phyloP scores from a whole-genome alignment of 495 filamentous ascomycete species.

The Penicillium crystallinum region DNA sequence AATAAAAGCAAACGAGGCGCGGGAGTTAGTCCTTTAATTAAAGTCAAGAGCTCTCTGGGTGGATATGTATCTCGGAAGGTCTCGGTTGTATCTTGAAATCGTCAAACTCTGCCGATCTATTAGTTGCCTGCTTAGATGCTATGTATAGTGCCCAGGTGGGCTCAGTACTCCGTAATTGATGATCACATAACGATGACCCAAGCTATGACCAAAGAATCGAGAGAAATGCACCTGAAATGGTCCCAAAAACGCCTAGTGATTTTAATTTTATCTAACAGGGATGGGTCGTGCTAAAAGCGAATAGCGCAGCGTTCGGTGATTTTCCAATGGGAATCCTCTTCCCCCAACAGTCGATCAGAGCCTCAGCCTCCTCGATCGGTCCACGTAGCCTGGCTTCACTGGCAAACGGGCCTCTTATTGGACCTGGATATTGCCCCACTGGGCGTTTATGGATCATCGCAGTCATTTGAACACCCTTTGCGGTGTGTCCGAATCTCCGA shows the following conservation, averaged over 20 bases:
- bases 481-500: not conserved
- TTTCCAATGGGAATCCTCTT: constrained; percentile 33
- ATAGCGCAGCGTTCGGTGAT: not conserved
- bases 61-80: not conserved
- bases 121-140: not conserved
- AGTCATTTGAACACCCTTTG: not conserved
- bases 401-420: not conserved
- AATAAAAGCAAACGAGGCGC: not conserved
- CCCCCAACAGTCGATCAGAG: constrained; percentile 2
- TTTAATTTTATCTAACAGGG: not conserved
- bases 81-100: not conserved
- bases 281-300: not conserved
- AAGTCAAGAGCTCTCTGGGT: not conserved
- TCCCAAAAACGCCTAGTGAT: not conserved
- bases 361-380: constrained; percentile 3
- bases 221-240: not conserved
- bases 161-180: not conserved
- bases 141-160: too few relatives aligned
- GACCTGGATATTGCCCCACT: not conserved
- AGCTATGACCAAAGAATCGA: not conserved
- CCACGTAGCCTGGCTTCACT: not conserved
- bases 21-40: not conserved
- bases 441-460: not conserved
- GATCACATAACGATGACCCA: not conserved
- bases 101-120: not conserved